Conservation (phyloP, 768 basidiomycete genomes). For the Russula olivacea region DNA sequence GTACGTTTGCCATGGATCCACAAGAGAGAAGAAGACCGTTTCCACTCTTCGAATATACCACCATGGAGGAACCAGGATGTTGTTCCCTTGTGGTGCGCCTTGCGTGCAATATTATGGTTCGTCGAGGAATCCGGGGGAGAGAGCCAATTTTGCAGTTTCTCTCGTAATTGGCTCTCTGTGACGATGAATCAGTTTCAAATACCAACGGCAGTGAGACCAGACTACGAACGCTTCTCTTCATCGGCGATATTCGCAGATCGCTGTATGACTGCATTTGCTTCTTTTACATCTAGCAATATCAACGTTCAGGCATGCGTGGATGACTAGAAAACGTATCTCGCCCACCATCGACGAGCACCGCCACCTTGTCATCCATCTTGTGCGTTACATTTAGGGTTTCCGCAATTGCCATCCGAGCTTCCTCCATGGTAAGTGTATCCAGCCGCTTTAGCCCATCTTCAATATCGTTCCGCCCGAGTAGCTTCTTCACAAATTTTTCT, state of each 20-base stretch:
- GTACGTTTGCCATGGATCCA: slow-evolving; percentile 5
- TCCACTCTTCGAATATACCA: neutral
- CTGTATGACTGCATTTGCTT: neutral
- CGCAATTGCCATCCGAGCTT: neutral
- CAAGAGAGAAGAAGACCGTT: neutral
- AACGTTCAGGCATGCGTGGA: neutral
- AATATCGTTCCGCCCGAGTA: slow-evolving; percentile 4
- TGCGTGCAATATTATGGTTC: neutral
- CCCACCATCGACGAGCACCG: neutral
- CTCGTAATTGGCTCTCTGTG: neutral
- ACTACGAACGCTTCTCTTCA: neutral
- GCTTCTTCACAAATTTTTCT: neutral
- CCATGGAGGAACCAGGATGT: neutral
- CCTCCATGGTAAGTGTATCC: slow-evolving; percentile 3
- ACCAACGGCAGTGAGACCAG: neutral
- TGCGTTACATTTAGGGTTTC: neutral
- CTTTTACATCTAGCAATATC: neutral
- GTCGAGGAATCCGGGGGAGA: neutral
- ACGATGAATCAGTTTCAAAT: neutral
- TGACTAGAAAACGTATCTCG: too few relatives aligned
- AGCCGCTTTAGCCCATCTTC: neutral
- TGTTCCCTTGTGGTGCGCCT: neutral
- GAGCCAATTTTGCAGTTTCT: neutral
- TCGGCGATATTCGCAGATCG: neutral
- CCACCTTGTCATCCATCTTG: neutral